Evolutionary conservation across 768 basidiomycete species (phyloP), one percentile per base, ranked within the genome.

Genomic region (Leccinum boreale): DNA sequence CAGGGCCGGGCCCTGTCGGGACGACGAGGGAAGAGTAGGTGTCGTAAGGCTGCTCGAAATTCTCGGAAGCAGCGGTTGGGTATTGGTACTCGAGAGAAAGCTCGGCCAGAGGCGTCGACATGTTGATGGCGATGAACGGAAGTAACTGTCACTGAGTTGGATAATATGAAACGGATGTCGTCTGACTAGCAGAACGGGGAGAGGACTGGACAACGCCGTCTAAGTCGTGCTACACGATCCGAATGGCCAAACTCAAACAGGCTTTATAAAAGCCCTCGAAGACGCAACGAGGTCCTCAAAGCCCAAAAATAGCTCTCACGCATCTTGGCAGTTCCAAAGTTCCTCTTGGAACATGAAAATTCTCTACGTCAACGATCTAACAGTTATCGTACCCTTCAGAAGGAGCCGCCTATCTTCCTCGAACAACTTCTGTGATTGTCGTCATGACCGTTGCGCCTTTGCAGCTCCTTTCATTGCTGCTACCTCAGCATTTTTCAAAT

Each of bases 231-330:
- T 67, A 58, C 68, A 62, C 68, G 68, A 55, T 58, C 45, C 45
- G 24, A 56, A 50, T 14, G 48, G 24, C 50, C 56, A 26, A 26
- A 59, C 55, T 31, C 54, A 33, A 53, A 46, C 54, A 14, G 46
- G 23, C 44, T 65, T 70, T 70, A 33, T 33, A 50, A 69, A 66
- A 66, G 61, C 61, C 64, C 26, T 57, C 29, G 11, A 48, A 35
- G 49, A 53, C 29, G 63, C 64, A 68, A 68, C 68, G 66, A 70
- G 67, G 67, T 57, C 28, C 36, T 46, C 31, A 8, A 15, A 15
- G 24, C 62, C 68, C 64, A 58, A 66, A 69, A 64, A 66, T 66
- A 59, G 58, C 45, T 68, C 63, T 60, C 67, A 70, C 65, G 65
- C 64, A 35, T 55, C 11, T 23, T 46, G 46, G 35, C 28, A 31